A percentile compares a stretch with the other conserved stretches of the same genome.
Conservation (phyloP, 2,329 filamentous ascomycete species). For the Aspergillus glaucus region DNA sequence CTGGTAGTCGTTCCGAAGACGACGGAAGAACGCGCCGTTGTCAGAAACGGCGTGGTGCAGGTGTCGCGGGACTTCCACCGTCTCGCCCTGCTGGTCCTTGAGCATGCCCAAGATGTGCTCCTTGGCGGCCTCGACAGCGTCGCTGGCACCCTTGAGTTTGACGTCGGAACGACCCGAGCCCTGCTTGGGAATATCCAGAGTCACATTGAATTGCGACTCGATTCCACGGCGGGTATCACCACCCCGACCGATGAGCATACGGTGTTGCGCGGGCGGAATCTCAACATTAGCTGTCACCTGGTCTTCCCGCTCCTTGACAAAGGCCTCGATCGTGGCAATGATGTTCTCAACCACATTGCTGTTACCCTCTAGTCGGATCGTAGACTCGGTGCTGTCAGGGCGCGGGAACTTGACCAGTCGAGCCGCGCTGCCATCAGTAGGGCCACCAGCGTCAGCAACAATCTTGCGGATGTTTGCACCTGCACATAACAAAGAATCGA, state of each 20-base stretch:
- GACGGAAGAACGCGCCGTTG: slow-evolving; percentile 89
- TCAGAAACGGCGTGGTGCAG: slow-evolving; percentile 76
- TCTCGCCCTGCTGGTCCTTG: slow-evolving; percentile 84
- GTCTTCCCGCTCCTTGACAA: slow-evolving; percentile 76
- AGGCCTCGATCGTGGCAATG: slow-evolving; percentile 69
- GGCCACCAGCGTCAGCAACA: slow-evolving; percentile 80
- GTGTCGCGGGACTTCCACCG: slow-evolving; percentile 71
- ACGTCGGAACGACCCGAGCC: slow-evolving; percentile 77
- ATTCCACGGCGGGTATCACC: slow-evolving; percentile 80
- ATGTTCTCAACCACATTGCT: slow-evolving; percentile 84
- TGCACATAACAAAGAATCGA: slow-evolving; percentile 27
- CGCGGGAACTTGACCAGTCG: slow-evolving; percentile 94
- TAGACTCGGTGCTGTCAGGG: slow-evolving; percentile 72
- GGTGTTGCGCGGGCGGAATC: slow-evolving; percentile 82
- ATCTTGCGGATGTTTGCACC: slow-evolving; percentile 81
- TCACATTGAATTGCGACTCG: slow-evolving; percentile 78
- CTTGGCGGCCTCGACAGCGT: slow-evolving; percentile 78
- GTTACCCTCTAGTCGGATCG: slow-evolving; percentile 82
- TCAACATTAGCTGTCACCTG: slow-evolving; percentile 74
- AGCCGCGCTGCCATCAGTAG: slow-evolving; percentile 76
- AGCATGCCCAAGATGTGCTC: slow-evolving; percentile 69
- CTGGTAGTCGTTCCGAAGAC: slow-evolving; percentile 74
- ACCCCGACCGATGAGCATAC: slow-evolving; percentile 82
- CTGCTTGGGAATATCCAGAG: slow-evolving; percentile 85
- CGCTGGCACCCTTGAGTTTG: slow-evolving; percentile 74